A percentile compares a stretch with the other conserved stretches of the same genome.
Evolutionary conservation across 495 filamentous ascomycete species (phyloP).

Genomic region (Penicillium nucicola): DNA sequence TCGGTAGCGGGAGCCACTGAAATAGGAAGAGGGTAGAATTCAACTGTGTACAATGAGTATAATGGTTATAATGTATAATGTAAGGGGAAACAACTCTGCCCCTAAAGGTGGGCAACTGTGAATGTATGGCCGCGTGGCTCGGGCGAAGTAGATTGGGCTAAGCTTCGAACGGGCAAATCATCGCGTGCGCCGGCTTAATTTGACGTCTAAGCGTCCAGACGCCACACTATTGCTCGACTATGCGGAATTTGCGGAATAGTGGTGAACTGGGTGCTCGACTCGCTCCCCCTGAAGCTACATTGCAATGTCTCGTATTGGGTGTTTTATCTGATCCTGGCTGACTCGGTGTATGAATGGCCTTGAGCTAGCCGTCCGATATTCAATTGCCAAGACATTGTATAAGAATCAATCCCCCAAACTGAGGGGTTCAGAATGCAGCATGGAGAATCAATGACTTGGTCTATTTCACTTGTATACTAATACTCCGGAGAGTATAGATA

Average conservation of each 20-base stretch:
- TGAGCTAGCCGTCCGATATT: not conserved
- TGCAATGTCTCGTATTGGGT: too few relatives aligned
- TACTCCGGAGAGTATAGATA: too few relatives aligned
- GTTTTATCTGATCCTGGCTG: not conserved
- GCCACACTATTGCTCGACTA: not conserved
- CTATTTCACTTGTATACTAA: too few relatives aligned
- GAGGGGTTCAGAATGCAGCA: too few relatives aligned
- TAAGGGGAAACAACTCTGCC: not conserved
- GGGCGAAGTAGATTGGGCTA: not conserved
- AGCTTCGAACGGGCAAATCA: not conserved
- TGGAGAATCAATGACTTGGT: too few relatives aligned
- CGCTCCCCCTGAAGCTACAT: too few relatives aligned
- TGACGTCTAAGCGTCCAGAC: not conserved
- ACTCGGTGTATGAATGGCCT: not conserved
- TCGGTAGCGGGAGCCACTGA: conserved; percentile 2
- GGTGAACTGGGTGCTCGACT: too few relatives aligned
- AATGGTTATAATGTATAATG: too few relatives aligned
- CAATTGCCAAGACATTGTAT: conserved; percentile 5
- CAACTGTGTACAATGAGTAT: not conserved
- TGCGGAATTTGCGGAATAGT: too few relatives aligned
- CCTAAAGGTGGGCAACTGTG: not conserved
- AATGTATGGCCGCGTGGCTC: conserved; percentile 1
- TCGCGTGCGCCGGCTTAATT: not conserved
- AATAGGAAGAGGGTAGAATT: not conserved
- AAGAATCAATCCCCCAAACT: not conserved